A percentile compares a stretch with the other conserved stretches of the same genome.
Conservation (phyloP, 495 filamentous ascomycete species). For the Penicillium pancosmium region DNA sequence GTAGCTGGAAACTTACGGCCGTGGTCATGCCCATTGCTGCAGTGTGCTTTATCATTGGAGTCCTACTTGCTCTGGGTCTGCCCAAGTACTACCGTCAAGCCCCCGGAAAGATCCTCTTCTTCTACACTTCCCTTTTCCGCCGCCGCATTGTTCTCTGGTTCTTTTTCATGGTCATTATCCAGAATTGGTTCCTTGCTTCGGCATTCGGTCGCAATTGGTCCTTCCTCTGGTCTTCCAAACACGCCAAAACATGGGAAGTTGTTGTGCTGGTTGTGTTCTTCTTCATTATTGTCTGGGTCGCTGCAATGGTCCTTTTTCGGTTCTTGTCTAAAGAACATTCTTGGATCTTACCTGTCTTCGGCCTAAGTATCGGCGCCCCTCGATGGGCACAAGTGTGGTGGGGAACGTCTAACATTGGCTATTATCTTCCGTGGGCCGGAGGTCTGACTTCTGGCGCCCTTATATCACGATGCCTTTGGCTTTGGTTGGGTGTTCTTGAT, state of each 20-base stretch:
- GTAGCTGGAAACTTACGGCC: conserved; percentile 50
- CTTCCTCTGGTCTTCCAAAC: conserved; percentile 58
- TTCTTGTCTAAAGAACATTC: conserved; percentile 55
- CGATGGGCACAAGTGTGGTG: conserved; percentile 70
- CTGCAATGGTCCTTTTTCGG: conserved; percentile 50
- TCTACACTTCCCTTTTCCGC: conserved; percentile 50
- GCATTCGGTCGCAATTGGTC: conserved; percentile 66
- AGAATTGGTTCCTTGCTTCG: conserved; percentile 67
- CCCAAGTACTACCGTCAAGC: conserved; percentile 62
- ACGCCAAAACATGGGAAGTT: conserved; percentile 56
- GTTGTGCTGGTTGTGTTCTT: conserved; percentile 57
- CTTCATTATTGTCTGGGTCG: conserved; percentile 60
- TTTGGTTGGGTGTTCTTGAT: conserved; percentile 67
- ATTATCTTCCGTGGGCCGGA: conserved; percentile 62
- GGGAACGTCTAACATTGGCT: conserved; percentile 58
- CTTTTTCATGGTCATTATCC: conserved; percentile 61
- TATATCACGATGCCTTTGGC: conserved; percentile 59
- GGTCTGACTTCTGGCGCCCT: conserved; percentile 51
- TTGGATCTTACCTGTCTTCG: conserved; percentile 70
- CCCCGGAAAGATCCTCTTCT: conserved; percentile 32
- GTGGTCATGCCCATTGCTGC: conserved; percentile 54
- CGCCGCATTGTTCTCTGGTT: conserved; percentile 60
- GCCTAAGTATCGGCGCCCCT: conserved; percentile 63
- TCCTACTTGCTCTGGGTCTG: conserved; percentile 56
- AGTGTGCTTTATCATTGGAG: conserved; percentile 59